Conservation (phyloP, 1,139 yeast genomes). For the Trichomonascaceae sp. region DNA sequence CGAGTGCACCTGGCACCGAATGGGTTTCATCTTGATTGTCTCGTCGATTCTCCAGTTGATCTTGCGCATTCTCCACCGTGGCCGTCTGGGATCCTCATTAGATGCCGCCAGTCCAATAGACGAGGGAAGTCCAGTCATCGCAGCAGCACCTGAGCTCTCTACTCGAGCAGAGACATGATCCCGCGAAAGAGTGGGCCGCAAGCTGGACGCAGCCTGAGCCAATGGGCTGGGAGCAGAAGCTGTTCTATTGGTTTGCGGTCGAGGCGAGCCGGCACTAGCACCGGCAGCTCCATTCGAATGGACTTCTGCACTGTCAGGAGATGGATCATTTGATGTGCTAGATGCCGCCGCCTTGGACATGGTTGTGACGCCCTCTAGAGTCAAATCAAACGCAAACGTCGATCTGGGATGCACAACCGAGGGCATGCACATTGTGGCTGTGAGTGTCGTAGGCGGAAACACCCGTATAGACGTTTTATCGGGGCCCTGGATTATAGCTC, state of each 20-base stretch:
- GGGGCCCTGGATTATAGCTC: conserved; percentile 71
- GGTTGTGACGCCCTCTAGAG: conserved; percentile 52
- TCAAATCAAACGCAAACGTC: conserved; percentile 67
- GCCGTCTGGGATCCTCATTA: conserved; percentile 18
- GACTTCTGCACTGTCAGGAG: no score
- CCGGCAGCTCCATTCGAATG: conserved; percentile 25
- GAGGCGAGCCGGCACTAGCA: conserved; percentile 5
- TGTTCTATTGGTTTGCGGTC: background rate
- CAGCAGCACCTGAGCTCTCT: conserved; percentile 2
- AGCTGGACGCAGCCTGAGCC: conserved; percentile 9
- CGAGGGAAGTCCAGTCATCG: background rate
- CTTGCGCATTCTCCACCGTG: conserved; percentile 91
- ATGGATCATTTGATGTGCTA: background rate
- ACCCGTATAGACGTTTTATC: conserved; percentile 81
- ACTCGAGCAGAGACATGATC: conserved; percentile 1
- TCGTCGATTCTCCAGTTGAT: conserved; percentile 88
- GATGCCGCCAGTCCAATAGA: background rate
- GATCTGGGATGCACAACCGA: conserved; percentile 84
- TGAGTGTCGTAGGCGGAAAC: conserved; percentile 89
- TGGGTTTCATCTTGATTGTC: conserved; percentile 39
- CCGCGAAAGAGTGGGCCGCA: no score
- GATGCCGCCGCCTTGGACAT: background rate
- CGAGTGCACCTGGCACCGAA: background rate
- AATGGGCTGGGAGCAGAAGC: background rate
- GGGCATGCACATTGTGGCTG: conserved; percentile 78